Evolutionary conservation across 495 filamentous ascomycete species (phyloP), one percentile per base, ranked within the genome.

Genomic region (Penicillium verhagenii): DNA sequence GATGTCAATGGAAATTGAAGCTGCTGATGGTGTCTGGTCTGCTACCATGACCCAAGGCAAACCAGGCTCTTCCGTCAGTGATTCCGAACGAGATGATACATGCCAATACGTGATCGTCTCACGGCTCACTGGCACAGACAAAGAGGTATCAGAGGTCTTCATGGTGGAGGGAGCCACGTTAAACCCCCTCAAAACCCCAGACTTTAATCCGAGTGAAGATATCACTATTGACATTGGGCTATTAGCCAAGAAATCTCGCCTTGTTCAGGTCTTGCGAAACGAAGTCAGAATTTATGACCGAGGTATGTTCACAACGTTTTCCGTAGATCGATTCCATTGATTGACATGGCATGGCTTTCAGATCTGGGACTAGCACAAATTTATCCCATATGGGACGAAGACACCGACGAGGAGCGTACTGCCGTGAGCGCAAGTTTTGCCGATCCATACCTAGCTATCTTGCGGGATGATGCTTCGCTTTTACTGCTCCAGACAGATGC

Each of bases 261-360:
- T 97, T 43, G 83, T 97, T 13, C 94, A 97, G 64, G 84, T 96
- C 14, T 75, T 95, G 31, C 86, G 82, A 55, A 88, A 83, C 25
- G 92, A 97, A 59, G 83, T 98, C 13, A 79, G 92, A 42, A 89
- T 84, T 52, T 97, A 95, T 63, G 92, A 97, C 66, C 85, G 83
- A 67, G 86, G 91, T 95, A 74, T 80, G 85, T 74, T 31, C 29
- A 8, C 21, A 7, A 11, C 26, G 7, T 8, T 31, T 16, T 23
- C 39, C 33, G 13, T 18, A 4, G 23, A 13, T 21, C 1, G 24
- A 1, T n/a, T 4, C 16, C 14, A n/a, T 35, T 25, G 21, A 31
- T 16, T 18, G 45, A 33, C 7, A n/a, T 11, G 50, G 21, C 1
- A 35, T 46, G 5, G 38, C 40, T 20, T 39, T 19, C 61, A 92